Percentiles rank a stretch among this genome's conserved stretches.
Evolutionary conservation across 73 alveolate species (phyloP).

Genomic region (Durusdinium trenchii): DNA sequence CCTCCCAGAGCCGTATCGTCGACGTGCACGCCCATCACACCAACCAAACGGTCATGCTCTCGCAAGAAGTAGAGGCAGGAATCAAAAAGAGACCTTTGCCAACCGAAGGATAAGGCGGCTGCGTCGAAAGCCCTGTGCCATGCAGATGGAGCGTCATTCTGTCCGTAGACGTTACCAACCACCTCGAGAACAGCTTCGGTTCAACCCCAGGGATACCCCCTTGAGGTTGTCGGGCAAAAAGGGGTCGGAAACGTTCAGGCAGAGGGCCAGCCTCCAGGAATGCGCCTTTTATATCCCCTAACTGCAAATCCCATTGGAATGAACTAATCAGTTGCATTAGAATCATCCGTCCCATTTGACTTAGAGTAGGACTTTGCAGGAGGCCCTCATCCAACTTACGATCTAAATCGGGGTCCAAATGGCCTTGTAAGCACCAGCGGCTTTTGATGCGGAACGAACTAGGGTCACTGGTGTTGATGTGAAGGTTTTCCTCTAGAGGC

Average conservation of each 20-base stretch:
- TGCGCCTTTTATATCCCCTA: conserved; percentile 31
- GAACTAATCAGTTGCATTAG: conserved; percentile 4
- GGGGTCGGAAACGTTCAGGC: no score
- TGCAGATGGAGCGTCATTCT: neutral
- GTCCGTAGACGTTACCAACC: neutral
- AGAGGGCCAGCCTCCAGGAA: no score
- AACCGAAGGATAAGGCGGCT: neutral
- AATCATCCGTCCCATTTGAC: neutral
- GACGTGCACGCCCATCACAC: neutral
- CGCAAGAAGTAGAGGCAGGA: neutral
- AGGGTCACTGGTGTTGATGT: neutral
- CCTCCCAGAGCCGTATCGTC: neutral
- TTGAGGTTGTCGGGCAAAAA: neutral
- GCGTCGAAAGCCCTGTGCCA: neutral
- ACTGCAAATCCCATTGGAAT: neutral
- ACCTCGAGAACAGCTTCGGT: neutral
- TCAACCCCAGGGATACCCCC: neutral
- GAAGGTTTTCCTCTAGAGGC: neutral
- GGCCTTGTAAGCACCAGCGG: conserved; percentile 29
- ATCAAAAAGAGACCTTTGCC: neutral
- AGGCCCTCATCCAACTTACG: neutral
- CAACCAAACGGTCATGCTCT: neutral
- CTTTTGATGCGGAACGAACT: neutral
- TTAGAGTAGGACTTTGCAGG: conserved; percentile 16
- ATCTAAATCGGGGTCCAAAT: conserved; percentile 3